Percentiles rank a stretch among this genome's conserved stretches.
Conservation (phyloP, 352 stramenopile genomes). For the Thraustotheca clavata region DNA sequence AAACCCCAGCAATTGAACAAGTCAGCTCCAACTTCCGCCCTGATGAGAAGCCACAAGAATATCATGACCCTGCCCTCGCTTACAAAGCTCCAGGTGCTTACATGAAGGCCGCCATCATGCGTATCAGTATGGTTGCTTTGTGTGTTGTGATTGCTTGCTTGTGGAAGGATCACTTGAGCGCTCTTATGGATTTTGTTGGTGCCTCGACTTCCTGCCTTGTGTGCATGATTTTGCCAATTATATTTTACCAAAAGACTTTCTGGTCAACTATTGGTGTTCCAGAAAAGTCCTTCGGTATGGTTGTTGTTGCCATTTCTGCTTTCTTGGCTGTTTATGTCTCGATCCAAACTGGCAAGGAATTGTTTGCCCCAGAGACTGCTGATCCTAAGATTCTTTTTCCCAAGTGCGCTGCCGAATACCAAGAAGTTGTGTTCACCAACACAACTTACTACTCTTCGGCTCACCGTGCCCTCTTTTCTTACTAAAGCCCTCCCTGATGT, state of each 20-base stretch:
- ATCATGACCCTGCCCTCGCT: neutral
- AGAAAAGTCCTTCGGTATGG: slow-evolving; percentile 17
- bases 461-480: too few relatives aligned
- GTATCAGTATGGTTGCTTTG: slow-evolving; percentile 30
- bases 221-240: slow-evolving; percentile 21
- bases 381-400: slow-evolving; percentile 16
- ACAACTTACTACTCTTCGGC: slow-evolving; percentile 21
- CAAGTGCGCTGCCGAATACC: slow-evolving; percentile 14
- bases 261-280: slow-evolving; percentile 9
- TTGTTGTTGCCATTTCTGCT: slow-evolving; percentile 3
- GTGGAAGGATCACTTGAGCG: slow-evolving; percentile 30
- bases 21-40: neutral
- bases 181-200: slow-evolving; percentile 24
- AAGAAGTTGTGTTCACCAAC: slow-evolving; percentile 28
- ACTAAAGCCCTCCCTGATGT: neutral
- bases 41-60: neutral
- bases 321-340: slow-evolving; percentile 17
- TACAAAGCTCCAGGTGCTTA: neutral
- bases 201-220: slow-evolving; percentile 24
- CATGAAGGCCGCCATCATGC: slow-evolving; percentile 21
- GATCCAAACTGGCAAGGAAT: slow-evolving; percentile 10
- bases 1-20: neutral
- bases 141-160: slow-evolving; percentile 36
- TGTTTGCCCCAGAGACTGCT: slow-evolving; percentile 1
- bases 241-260: slow-evolving; percentile 23